phyloP scores from a whole-genome alignment of 176 grass and related monocot species.

The Carex kokanica region DNA sequence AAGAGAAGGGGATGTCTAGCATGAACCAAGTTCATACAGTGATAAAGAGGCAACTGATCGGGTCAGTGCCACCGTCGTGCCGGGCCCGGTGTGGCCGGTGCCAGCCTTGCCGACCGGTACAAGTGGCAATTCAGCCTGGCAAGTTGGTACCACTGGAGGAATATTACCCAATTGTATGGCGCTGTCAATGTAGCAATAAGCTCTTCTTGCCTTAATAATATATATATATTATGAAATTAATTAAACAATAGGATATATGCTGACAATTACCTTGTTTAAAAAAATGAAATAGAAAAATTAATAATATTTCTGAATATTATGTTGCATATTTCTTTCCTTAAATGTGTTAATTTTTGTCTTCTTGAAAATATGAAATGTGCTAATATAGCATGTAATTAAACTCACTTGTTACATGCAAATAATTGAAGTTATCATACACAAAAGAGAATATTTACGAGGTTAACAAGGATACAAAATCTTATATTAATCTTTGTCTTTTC shows the following conservation, averaged over 20 bases:
- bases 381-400: not conserved
- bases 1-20: not conserved
- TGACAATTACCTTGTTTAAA: not conserved
- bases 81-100: constrained; percentile 52
- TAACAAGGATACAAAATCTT: not conserved
- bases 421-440: not conserved
- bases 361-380: not conserved
- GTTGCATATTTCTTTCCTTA: no score
- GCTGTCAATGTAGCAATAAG: constrained; percentile 72
- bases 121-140: constrained; percentile 61
- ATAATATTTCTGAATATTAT: no score
- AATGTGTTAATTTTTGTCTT: no score
- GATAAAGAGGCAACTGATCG: constrained; percentile 30
- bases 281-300: no score
- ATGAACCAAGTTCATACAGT: not conserved
- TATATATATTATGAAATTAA: not conserved
- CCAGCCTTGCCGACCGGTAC: constrained; percentile 46
- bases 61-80: constrained; percentile 64
- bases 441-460: not conserved
- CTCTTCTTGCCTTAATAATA: constrained; percentile 61
- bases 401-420: not conserved
- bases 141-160: constrained; percentile 52
- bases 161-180: constrained; percentile 96
- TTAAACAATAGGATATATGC: not conserved
- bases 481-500: not conserved